Conservation (phyloP, 1,139 yeast genomes). For the Scheffersomyces parashehatae region DNA sequence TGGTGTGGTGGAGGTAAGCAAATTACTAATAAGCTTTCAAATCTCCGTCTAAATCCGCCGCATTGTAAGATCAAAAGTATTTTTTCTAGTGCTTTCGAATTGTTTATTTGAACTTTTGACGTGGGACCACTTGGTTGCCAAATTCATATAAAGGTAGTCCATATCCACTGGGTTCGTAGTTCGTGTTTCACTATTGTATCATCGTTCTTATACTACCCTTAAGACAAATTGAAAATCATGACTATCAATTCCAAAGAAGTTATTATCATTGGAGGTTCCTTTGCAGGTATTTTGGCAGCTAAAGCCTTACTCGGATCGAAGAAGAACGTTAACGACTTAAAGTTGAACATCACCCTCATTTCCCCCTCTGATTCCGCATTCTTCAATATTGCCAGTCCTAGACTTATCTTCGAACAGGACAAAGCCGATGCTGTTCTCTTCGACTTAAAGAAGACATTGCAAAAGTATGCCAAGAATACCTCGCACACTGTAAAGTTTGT, state of each 20-base stretch:
- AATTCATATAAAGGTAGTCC: neutral
- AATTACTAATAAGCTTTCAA: no score
- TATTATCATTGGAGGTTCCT: slow-evolving; percentile 39
- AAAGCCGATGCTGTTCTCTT: slow-evolving; percentile 17
- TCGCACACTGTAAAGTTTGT: slow-evolving; percentile 17
- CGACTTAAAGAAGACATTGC: slow-evolving; percentile 18
- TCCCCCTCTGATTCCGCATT: slow-evolving; percentile 20
- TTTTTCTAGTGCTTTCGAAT: no score
- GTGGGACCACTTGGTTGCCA: neutral
- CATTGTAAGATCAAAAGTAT: no score
- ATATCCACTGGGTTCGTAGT: no score
- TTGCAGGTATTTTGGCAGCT: slow-evolving; percentile 30
- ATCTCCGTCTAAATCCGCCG: no score
- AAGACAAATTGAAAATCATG: neutral
- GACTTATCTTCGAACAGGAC: slow-evolving; percentile 29
- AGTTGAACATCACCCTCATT: slow-evolving; percentile 12
- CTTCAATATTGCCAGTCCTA: slow-evolving; percentile 30
- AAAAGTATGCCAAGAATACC: slow-evolving; percentile 11
- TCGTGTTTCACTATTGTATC: no score
- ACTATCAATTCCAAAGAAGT: slow-evolving; percentile 9
- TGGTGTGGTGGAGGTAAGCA: no score
- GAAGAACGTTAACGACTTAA: slow-evolving; percentile 1
- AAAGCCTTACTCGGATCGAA: slow-evolving; percentile 11
- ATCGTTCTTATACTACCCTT: no score
- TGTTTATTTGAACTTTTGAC: no score